Conservation (phyloP, 805 yeast species). For the Yamadazyma tumulicola region DNA sequence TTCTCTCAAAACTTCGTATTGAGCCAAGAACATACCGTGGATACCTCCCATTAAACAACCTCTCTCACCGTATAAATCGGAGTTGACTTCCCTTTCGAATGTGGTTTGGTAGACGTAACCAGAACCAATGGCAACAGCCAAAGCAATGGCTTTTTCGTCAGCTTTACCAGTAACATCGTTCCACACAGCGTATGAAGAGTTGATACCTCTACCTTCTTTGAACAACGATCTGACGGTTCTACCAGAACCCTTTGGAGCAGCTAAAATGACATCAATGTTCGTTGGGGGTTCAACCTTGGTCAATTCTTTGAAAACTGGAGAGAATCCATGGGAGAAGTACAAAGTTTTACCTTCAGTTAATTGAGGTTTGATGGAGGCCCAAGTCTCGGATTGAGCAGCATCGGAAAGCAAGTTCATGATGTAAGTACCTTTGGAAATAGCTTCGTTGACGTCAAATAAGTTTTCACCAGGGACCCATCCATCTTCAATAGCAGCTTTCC, state of each 20-base stretch:
- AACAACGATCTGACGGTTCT: conserved; percentile 98
- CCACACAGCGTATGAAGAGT: conserved; percentile 99
- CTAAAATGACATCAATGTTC: conserved; percentile 94
- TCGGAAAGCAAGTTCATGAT: conserved; percentile 98
- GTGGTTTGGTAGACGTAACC: conserved; percentile 99
- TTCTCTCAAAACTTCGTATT: conserved; percentile 99
- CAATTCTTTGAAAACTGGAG: conserved; percentile 97
- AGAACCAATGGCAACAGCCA: conserved; percentile 98
- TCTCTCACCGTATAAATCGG: conserved; percentile 99
- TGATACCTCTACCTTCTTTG: conserved; percentile 99
- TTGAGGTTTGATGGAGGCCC: conserved; percentile 83
- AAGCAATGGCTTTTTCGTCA: conserved; percentile 97
- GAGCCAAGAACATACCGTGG: conserved; percentile 99
- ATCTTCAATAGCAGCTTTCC: conserved; percentile 99
- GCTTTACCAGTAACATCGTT: conserved; percentile 99
- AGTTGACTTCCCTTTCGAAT: conserved; percentile 98
- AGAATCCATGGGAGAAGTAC: conserved; percentile 99
- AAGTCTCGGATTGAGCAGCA: conserved; percentile 99
- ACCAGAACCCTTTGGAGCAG: conserved; percentile 99
- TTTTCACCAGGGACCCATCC: conserved; percentile 99
- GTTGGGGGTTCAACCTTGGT: conserved; percentile 95
- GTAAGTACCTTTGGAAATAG: conserved; percentile 86
- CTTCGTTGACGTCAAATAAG: conserved; percentile 93
- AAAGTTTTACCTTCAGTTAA: conserved; percentile 96
- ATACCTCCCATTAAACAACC: conserved; percentile 99